phyloP scores from a whole-genome alignment of 2,329 filamentous ascomycete species.

The Calcarisporium arbuscula region DNA sequence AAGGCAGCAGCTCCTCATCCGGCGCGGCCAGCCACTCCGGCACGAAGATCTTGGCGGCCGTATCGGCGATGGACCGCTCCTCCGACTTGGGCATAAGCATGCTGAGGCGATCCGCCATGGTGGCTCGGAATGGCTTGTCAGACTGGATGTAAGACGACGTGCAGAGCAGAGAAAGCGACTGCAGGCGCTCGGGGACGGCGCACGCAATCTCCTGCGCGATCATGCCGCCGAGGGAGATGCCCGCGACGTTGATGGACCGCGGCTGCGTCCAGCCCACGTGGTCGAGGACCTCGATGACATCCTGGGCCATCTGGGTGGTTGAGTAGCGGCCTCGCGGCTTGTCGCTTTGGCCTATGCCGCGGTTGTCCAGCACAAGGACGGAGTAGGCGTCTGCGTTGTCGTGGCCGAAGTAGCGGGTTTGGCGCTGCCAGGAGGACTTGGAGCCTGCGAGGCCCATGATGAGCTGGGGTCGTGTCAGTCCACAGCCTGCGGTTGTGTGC shows the following conservation, averaged over 20 bases:
- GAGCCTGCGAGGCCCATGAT: conserved; percentile 73
- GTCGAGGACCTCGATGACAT: conserved; percentile 63
- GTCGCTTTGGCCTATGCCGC: conserved; percentile 74
- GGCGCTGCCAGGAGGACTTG: conserved; percentile 70
- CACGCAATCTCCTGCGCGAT: conserved; percentile 74
- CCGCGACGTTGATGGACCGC: conserved; percentile 59
- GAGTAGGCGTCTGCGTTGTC: conserved; percentile 60
- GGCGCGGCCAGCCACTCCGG: conserved; percentile 54
- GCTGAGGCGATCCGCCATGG: conserved; percentile 49
- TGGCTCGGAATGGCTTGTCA: conserved; percentile 51
- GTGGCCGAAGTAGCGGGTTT: conserved; percentile 78
- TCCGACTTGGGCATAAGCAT: conserved; percentile 65
- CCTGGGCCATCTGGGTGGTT: conserved; percentile 77
- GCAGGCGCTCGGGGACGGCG: conserved; percentile 45
- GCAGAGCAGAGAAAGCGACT: conserved; percentile 52
- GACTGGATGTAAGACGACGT: conserved; percentile 57
- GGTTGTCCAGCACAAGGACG: conserved; percentile 74
- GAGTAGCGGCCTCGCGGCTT: conserved; percentile 74
- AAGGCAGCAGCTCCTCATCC: conserved; percentile 49
- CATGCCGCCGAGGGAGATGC: conserved; percentile 86
- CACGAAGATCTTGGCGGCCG: conserved; percentile 62
- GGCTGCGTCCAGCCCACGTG: conserved; percentile 60
- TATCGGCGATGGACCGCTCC: conserved; percentile 58
- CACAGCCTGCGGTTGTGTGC: too few relatives aligned
- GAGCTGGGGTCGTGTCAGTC: conserved; percentile 47